Percentiles rank a stretch among this genome's conserved stretches.
These are phyloP conservation scores for Macadamia integrifolia DNA, from an alignment of 164 flowering plant species.

Conservation along the genomic window DNA sequence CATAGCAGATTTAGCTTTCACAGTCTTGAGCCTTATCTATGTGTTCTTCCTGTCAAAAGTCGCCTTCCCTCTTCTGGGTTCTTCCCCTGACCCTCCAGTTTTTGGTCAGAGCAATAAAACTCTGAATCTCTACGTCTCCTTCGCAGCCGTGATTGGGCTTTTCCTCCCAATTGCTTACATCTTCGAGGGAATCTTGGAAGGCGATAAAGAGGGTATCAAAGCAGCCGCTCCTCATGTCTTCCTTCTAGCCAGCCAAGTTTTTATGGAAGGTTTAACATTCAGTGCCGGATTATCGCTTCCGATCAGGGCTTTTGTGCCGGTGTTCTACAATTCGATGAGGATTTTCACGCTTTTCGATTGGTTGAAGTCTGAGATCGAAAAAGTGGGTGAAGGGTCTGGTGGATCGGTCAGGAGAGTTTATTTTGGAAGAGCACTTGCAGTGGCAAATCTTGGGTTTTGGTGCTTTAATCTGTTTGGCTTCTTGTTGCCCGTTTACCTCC, in stretches of 20 bases:
- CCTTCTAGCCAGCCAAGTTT: constrained; percentile 57
- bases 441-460: constrained; percentile 68
- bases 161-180: constrained; percentile 62
- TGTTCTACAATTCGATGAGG: constrained; percentile 58
- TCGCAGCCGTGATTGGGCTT: constrained; percentile 54
- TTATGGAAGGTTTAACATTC: constrained; percentile 56
- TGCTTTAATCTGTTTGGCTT: constrained; percentile 40
- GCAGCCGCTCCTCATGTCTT: constrained; percentile 73
- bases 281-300: constrained; percentile 48
- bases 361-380: constrained; percentile 49
- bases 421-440: constrained; percentile 55
- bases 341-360: constrained; percentile 51
- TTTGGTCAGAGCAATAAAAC: constrained; percentile 26
- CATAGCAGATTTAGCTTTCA: constrained; percentile 30
- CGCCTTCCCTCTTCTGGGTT: constrained; percentile 20
- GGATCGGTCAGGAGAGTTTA: constrained; percentile 39
- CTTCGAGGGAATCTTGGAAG: constrained; percentile 52
- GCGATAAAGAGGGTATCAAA: constrained; percentile 50
- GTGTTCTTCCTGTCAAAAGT: constrained; percentile 19
- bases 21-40: constrained; percentile 32
- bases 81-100: constrained; percentile 19
- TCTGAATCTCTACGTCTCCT: constrained; percentile 31
- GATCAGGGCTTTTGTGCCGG: constrained; percentile 59
- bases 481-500: no score
- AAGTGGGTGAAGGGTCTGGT: constrained; percentile 18